Evolutionary conservation across 1,284 basidiomycete genomes (phyloP).

Genomic region (Amylostereum areolatum): DNA sequence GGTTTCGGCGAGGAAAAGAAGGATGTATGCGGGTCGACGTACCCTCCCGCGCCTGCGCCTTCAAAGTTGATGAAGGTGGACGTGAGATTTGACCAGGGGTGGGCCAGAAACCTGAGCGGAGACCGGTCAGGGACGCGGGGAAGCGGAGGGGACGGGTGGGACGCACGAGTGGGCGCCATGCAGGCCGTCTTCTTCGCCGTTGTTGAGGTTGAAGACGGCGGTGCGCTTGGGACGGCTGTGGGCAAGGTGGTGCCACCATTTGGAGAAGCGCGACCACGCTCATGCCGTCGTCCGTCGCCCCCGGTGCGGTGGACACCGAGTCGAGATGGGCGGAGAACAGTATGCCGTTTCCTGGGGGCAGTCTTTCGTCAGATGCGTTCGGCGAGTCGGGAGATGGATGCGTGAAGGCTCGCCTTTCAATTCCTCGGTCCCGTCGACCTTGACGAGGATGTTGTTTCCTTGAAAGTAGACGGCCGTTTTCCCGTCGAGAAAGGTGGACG

Average conservation of each 20-base stretch:
- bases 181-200: conserved; percentile 73
- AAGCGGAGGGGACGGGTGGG: neutral
- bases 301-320: conserved; percentile 69
- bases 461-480: conserved; percentile 53
- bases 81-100: conserved; percentile 65
- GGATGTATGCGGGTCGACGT: conserved; percentile 15
- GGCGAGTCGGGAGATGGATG: no score
- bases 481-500: conserved; percentile 41
- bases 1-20: neutral
- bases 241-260: conserved; percentile 54
- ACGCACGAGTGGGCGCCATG: conserved; percentile 64
- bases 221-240: conserved; percentile 48
- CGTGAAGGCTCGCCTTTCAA: conserved; percentile 6
- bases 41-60: conserved; percentile 77
- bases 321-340: conserved; percentile 80
- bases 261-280: conserved; percentile 62
- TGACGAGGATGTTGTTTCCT: conserved; percentile 67
- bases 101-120: conserved; percentile 50
- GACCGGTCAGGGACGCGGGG: conserved; percentile 1
- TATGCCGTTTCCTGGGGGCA: conserved; percentile 33
- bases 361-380: neutral
- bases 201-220: conserved; percentile 76
- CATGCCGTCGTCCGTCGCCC: conserved; percentile 76
- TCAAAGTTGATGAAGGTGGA: conserved; percentile 73
- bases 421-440: conserved; percentile 51